These are phyloP conservation scores for Saccharomycopsis sp. DNA, from an alignment of 805 yeast genomes.

Conservation along the genomic window DNA sequence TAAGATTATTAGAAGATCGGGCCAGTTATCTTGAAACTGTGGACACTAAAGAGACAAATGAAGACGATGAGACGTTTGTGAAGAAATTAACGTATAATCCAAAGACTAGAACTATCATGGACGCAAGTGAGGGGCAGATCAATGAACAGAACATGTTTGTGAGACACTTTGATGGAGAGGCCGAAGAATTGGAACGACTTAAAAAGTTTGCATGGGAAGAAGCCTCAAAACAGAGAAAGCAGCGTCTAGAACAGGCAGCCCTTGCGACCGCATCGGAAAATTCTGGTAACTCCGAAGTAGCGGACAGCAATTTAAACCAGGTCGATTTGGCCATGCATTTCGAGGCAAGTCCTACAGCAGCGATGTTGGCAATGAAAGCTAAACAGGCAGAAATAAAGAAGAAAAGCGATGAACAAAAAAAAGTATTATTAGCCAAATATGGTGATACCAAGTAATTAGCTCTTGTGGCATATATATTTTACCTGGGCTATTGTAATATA, in stretches of 20 bases:
- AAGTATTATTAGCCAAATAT: conserved; percentile 28
- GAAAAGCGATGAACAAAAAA: conserved; percentile 26
- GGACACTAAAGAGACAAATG: conserved; percentile 29
- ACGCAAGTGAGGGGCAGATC: conserved; percentile 29
- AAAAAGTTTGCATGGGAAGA: conserved; percentile 34
- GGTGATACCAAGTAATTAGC: conserved; percentile 21
- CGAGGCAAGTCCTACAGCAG: conserved; percentile 34
- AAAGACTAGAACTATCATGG: conserved; percentile 34
- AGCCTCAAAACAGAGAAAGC: conserved; percentile 6
- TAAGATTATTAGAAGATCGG: conserved; percentile 47
- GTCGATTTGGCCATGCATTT: conserved; percentile 24
- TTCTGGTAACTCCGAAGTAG: conserved; percentile 2
- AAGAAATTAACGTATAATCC: conserved; percentile 34
- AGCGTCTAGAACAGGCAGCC: not conserved
- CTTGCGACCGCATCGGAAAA: not conserved
- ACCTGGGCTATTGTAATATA: not conserved
- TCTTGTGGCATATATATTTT: not conserved
- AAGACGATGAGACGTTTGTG: conserved; percentile 11
- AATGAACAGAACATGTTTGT: conserved; percentile 39
- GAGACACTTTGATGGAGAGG: conserved; percentile 35
- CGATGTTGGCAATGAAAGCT: conserved; percentile 28
- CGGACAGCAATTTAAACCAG: conserved; percentile 20
- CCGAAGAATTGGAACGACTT: conserved; percentile 32
- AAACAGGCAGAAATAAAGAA: conserved; percentile 25
- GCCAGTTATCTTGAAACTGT: conserved; percentile 41